Evolutionary conservation across 768 basidiomycete genomes (phyloP).

Genomic region (Austroboletus eburneus): DNA sequence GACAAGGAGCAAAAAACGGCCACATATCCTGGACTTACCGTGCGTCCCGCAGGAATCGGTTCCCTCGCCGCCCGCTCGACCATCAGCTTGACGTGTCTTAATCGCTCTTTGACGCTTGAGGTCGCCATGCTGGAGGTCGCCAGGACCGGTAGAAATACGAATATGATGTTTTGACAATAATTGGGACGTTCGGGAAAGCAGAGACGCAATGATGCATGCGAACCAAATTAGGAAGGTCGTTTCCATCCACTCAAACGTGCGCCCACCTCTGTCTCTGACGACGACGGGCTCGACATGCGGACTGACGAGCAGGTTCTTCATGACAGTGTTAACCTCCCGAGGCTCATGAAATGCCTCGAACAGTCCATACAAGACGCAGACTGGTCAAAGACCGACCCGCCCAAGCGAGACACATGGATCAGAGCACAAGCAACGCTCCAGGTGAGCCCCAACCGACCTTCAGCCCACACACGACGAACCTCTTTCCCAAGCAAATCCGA

Average conservation of each 20-base stretch:
- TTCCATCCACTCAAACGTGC: too few species aligned
- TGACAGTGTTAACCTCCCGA: conserved; percentile 64
- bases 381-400: conserved; percentile 29
- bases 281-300: conserved; percentile 18
- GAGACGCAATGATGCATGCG: too few species aligned
- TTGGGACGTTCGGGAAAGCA: background rate
- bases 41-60: conserved; percentile 34
- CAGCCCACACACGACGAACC: background rate
- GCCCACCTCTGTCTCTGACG: too few species aligned
- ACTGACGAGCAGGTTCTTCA: conserved; percentile 37
- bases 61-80: conserved; percentile 43
- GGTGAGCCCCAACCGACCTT: conserved; percentile 39
- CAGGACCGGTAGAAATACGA: background rate
- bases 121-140: conserved; percentile 17
- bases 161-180: background rate
- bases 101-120: conserved; percentile 15
- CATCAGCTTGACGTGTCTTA: conserved; percentile 27
- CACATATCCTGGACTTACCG: conserved; percentile 33
- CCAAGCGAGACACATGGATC: conserved; percentile 43
- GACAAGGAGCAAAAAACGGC: background rate
- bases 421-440: conserved; percentile 53
- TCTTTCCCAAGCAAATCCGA: conserved; percentile 40
- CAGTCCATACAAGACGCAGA: conserved; percentile 40
- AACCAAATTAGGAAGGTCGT: too few species aligned
- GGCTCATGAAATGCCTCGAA: conserved; percentile 60